Percentiles rank a stretch among this genome's conserved stretches.
These are phyloP conservation scores for Corchorus olitorius DNA, from an alignment of 345 rosid genomes.

Conservation along the genomic window DNA sequence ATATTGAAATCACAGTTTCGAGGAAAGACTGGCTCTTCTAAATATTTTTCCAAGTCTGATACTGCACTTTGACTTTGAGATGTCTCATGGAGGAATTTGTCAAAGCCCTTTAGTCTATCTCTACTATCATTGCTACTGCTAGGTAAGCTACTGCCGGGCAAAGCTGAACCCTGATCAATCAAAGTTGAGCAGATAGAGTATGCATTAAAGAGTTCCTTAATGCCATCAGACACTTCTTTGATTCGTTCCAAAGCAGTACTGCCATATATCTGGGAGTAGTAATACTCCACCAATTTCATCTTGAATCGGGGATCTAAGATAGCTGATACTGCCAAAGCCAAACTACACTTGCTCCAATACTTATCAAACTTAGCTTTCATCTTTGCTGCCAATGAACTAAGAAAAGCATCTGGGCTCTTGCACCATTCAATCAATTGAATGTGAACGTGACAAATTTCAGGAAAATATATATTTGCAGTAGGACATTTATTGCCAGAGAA, in stretches of 20 bases:
- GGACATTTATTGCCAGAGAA: constrained; percentile 63
- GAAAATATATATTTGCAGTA: constrained; percentile 85
- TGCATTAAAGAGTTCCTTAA: constrained; percentile 79
- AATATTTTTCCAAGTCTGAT: constrained; percentile 85
- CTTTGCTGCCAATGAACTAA: constrained; percentile 60
- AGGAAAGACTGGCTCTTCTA: constrained; percentile 87
- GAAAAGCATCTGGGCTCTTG: constrained; percentile 70
- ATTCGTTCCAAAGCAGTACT: constrained; percentile 81
- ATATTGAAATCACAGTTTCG: constrained; percentile 81
- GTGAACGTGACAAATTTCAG: constrained; percentile 81
- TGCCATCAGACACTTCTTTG: constrained; percentile 81
- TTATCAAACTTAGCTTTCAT: constrained; percentile 85
- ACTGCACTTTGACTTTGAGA: constrained; percentile 61
- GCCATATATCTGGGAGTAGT: constrained; percentile 90
- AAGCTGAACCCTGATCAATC: constrained; percentile 78
- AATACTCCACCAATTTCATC: constrained; percentile 93
- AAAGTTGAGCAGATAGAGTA: constrained; percentile 76
- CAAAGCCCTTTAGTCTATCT: constrained; percentile 86
- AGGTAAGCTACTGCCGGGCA: constrained; percentile 70
- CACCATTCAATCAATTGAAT: constrained; percentile 91
- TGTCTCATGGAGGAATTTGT: constrained; percentile 85
- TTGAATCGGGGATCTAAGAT: constrained; percentile 94
- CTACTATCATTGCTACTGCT: constrained; percentile 55
- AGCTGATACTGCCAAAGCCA: constrained; percentile 83
- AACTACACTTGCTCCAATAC: constrained; percentile 89